Percentiles rank a stretch among this genome's conserved stretches.
phyloP scores from a whole-genome alignment of 2,329 filamentous ascomycete genomes.

The Botryosphaeria dothidea region DNA sequence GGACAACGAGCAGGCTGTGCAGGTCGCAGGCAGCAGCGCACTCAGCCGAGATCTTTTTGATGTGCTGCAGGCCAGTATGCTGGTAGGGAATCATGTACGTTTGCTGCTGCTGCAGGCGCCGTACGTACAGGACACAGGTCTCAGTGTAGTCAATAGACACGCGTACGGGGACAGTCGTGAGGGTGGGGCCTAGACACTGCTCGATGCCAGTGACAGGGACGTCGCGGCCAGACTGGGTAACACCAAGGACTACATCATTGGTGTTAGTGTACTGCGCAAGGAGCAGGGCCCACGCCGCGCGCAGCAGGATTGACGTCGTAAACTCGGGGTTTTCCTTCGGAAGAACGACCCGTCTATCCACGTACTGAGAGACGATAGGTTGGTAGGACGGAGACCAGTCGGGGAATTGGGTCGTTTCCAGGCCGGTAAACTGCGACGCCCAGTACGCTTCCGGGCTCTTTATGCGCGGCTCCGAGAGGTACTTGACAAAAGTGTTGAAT shows the following conservation, averaged over 20 bases:
- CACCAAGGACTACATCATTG: slow-evolving; percentile 29
- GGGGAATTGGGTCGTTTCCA: neutral
- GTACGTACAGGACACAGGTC: neutral
- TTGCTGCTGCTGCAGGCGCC: too few species aligned
- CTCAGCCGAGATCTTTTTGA: neutral
- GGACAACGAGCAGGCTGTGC: neutral
- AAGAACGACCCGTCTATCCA: neutral
- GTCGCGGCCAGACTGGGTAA: slow-evolving; percentile 28
- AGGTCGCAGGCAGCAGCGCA: neutral
- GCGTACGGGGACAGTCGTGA: slow-evolving; percentile 30
- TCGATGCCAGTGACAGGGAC: slow-evolving; percentile 23
- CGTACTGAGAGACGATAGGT: too few species aligned
- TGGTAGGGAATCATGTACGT: neutral
- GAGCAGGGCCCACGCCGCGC: slow-evolving; percentile 28
- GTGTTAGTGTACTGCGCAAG: slow-evolving; percentile 22
- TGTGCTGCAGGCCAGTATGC: neutral
- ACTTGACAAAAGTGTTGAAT: neutral
- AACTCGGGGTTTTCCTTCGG: neutral
- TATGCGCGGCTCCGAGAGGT: neutral
- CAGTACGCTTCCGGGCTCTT: neutral
- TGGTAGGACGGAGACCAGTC: too few species aligned
- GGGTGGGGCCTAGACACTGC: slow-evolving; percentile 26
- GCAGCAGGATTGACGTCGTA: slow-evolving; percentile 25
- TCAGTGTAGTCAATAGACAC: neutral
- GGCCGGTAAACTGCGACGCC: neutral